phyloP scores from a whole-genome alignment of 805 yeast species.

The Kuraishia borneana region DNA sequence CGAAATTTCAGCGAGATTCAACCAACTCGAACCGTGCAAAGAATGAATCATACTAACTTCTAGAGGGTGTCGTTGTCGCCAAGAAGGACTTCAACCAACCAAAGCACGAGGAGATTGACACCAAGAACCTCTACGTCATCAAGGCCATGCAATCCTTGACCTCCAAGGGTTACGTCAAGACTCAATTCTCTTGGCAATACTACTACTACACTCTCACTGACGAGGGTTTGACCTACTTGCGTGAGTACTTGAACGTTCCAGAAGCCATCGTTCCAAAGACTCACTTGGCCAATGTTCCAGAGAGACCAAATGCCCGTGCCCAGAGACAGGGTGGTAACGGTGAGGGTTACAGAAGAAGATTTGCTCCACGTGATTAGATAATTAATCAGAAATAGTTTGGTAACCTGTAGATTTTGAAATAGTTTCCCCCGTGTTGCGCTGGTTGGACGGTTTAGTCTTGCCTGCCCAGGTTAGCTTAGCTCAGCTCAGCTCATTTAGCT shows the following conservation, averaged over 20 bases:
- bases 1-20: conserved; percentile 99
- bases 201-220: conserved; percentile 99
- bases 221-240: conserved; percentile 97
- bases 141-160: conserved; percentile 99
- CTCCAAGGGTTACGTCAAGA: conserved; percentile 98
- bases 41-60: conserved; percentile 61
- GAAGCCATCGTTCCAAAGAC: conserved; percentile 98
- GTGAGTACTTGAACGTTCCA: conserved; percentile 98
- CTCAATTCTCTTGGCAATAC: conserved; percentile 99
- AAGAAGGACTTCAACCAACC: conserved; percentile 97
- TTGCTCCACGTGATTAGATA: too few relatives aligned
- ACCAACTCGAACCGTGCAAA: conserved; percentile 98
- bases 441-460: too few relatives aligned
- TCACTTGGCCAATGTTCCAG: conserved; percentile 89
- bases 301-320: conserved; percentile 28
- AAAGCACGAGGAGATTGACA: conserved; percentile 96
- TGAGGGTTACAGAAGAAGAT: conserved; percentile 51
- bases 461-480: too few relatives aligned
- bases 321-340: conserved; percentile 45
- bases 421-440: too few relatives aligned
- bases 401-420: too few relatives aligned
- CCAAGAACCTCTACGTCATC: conserved; percentile 95
- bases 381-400: too few relatives aligned
- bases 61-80: conserved; percentile 99
- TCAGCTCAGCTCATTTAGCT: too few relatives aligned